Base-by-base conservation (phyloP, 805 yeast genomes). In the Hanseniaspora nectarophila region DNA sequence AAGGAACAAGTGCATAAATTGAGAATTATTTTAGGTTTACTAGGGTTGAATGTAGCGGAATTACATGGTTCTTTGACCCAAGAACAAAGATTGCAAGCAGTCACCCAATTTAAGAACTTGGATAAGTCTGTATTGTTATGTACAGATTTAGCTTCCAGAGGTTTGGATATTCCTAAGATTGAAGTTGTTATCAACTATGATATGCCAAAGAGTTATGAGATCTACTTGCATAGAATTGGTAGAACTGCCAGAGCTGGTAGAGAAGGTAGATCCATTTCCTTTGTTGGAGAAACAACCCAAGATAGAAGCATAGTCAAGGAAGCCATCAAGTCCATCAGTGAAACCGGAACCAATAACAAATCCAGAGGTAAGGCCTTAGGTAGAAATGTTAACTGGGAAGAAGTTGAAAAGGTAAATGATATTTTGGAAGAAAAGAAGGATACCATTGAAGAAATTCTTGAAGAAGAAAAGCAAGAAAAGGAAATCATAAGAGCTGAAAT, bases 211-310 rank as follows among this genome's bases (percentile, higher is more conserved):
- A 74, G 85, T 29, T 82, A 85, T 61, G 98, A 92, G 58, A 77
- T 90, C 35, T 92, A 92, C 67, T 73, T 92, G 61, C 98, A 92
- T 70, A 84, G 98, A 73, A 96, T 92, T 55, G 98, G 98, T 69
- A 85, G 98, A 76, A 92, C 97, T 52, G 99, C 99, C 9, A 86
- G 99, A 78, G 99, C 97, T 48, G 97, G 97, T 20, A 79, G 97
- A 69, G 86, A 85, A 51, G 99, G 99, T 75, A 77, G 77, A 53
- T 85, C 97, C 43, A 82, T 92, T 38, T 82, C 97, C 2, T 80
- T 92, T 67, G 98, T 92, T 13, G 97, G 97, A 16, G 98, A 92
- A 64, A 72, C 85, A 0, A 72, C 86, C n/a, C 77, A 74, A 54
- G 98, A 92, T 57, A 80, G 98, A 68, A 70, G 75, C 45, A 86